Evolutionary conservation across 2,329 filamentous ascomycete genomes (phyloP).

Genomic region (Talaromyces sp.): DNA sequence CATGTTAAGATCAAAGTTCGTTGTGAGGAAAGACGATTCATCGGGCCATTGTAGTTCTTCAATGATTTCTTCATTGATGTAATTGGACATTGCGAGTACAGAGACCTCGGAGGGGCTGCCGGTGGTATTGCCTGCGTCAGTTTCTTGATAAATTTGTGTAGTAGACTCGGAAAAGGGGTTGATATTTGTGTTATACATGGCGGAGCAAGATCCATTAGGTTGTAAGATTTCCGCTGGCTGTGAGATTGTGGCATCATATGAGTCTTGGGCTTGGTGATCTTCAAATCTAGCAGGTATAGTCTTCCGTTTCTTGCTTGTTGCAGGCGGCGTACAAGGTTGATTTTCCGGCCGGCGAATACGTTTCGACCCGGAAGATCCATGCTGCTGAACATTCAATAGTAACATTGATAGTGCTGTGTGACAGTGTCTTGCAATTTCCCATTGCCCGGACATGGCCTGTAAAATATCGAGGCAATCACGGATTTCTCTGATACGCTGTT

Average conservation of each 20-base stretch:
- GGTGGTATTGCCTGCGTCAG: neutral
- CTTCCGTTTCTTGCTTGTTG: slow-evolving; percentile 6
- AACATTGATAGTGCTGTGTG: slow-evolving; percentile 36
- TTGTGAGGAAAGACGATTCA: slow-evolving; percentile 18
- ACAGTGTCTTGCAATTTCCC: slow-evolving; percentile 42
- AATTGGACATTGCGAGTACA: neutral
- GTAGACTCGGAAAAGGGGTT: neutral
- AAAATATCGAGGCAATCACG: slow-evolving; percentile 32
- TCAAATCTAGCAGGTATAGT: neutral
- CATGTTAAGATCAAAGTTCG: slow-evolving; percentile 32
- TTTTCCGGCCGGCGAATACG: neutral
- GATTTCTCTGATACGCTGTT: slow-evolving; percentile 31
- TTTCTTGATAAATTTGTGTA: neutral
- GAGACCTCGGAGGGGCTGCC: neutral
- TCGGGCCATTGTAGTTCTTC: slow-evolving; percentile 12
- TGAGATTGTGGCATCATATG: neutral
- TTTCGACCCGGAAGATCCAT: slow-evolving; percentile 3
- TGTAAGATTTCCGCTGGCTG: neutral
- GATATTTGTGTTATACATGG: neutral
- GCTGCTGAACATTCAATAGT: slow-evolving; percentile 29
- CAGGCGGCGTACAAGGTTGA: neutral
- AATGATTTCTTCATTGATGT: neutral
- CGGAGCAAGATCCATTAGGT: neutral
- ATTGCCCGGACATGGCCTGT: slow-evolving; percentile 35
- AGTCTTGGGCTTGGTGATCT: neutral